Base-by-base conservation (phyloP, 192 early-diverging fungal species). In the Linnemannia zychae region DNA sequence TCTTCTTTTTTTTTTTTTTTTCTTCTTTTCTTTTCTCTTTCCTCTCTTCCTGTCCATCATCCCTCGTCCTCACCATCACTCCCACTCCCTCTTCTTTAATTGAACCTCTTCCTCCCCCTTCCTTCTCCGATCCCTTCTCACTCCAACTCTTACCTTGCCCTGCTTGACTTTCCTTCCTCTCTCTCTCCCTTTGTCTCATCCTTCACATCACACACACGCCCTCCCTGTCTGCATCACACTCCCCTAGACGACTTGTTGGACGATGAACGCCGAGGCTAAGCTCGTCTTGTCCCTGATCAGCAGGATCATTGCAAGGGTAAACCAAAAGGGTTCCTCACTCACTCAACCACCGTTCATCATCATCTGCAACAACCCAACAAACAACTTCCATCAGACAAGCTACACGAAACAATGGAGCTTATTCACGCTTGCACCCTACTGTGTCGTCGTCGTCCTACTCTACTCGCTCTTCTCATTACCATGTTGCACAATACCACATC, bases 231-330 rank as follows among this genome's bases (percentile, higher is more conserved):
- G 22, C 71, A 38, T 16, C 18, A 22, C 33, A 31, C 67, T 52
- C 48, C 49, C 22, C 50, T 2, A 28, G 38, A 18, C 22, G 31
- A 24, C 17, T 49, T 34, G 28, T 12, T 38, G 38, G 22, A 84
- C 75, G 82, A 71, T 75, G 36, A 84, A 79, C 48, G 78, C 82
- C 20, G 82, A 84, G 68, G 67, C 76, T 70, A 84, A 84, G 60
- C 46, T 84, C 67, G 73, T 84, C 67, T 28, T 84, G 47, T 84
- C 82, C 22, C 38, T 84, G 57, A 78, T 84, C 52, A 47, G 73
- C 63, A 84, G 82, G 77, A 84, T 84, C 73, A 84, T 84, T 46
- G 40, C 76, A 36, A 78, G 68, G 77, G 82, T 84, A 84, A 71
- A 57, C 16, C 34, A 22, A 44, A 6, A 6, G 24, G 17, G 16